These are phyloP conservation scores for Penicillium subrubescens DNA, from an alignment of 495 filamentous ascomycete species.

Conservation along the genomic window DNA sequence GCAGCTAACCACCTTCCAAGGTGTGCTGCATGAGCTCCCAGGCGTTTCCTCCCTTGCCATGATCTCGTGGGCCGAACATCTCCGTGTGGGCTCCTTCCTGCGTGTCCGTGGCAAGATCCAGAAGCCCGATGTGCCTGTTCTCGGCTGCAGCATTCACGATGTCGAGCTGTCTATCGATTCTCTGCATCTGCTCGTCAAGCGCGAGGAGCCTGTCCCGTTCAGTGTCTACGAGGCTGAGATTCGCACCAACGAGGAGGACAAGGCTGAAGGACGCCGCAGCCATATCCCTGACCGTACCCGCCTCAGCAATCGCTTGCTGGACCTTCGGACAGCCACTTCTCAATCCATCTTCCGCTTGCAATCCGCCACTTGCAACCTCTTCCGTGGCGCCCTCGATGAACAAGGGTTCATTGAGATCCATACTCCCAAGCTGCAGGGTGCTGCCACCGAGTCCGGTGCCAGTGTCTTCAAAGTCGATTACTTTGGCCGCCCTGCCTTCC, in stretches of 20 bases:
- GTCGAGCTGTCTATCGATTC: constrained; percentile 51
- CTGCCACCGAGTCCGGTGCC: constrained; percentile 86
- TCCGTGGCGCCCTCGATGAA: constrained; percentile 70
- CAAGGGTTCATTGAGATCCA: constrained; percentile 86
- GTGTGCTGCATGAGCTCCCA: constrained; percentile 59
- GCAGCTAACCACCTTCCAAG: constrained; percentile 77
- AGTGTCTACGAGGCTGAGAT: constrained; percentile 66
- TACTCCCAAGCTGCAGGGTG: constrained; percentile 82
- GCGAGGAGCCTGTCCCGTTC: constrained; percentile 62
- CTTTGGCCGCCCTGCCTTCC: constrained; percentile 78
- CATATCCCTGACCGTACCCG: constrained; percentile 74
- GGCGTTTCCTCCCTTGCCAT: constrained; percentile 58
- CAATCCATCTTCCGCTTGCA: constrained; percentile 84
- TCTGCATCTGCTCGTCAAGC: constrained; percentile 55
- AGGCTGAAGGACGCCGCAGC: constrained; percentile 45
- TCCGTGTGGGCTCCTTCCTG: constrained; percentile 68
- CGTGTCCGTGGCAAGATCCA: constrained; percentile 66
- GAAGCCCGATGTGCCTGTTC: constrained; percentile 58
- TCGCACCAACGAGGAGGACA: constrained; percentile 47
- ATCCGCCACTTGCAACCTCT: constrained; percentile 74
- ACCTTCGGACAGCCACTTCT: constrained; percentile 81
- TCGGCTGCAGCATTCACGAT: constrained; percentile 59
- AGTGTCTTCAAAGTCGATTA: constrained; percentile 90
- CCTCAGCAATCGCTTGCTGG: constrained; percentile 80
- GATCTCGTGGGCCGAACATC: constrained; percentile 69